Percentiles rank a stretch among this genome's conserved stretches.
Conservation (phyloP, 2,329 filamentous ascomycete genomes). For the Lasiodiplodia sp. region DNA sequence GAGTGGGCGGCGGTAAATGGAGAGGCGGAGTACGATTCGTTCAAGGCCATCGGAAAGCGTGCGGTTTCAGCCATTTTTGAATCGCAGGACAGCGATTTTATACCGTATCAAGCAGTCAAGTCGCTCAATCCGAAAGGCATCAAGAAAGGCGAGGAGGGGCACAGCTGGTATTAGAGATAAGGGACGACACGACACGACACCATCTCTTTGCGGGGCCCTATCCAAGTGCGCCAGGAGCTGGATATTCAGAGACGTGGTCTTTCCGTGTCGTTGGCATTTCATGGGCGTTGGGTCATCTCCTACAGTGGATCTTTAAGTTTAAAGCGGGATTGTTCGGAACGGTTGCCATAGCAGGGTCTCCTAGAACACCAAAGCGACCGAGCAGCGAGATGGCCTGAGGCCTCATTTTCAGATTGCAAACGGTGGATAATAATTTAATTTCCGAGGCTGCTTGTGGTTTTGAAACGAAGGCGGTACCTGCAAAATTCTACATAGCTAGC, state of each 20-base stretch:
- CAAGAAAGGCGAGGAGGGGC: conserved; percentile 61
- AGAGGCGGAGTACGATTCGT: conserved; percentile 60
- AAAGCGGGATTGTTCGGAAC: neutral
- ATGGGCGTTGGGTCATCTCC: neutral
- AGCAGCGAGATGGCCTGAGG: neutral
- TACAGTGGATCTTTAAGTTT: neutral
- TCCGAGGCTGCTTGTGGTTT: neutral
- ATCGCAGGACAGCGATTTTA: conserved; percentile 60
- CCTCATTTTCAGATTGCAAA: neutral
- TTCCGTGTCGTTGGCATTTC: neutral
- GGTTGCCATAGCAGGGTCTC: neutral
- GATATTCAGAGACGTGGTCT: neutral
- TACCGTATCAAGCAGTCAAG: conserved; percentile 65
- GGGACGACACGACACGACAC: neutral
- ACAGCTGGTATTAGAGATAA: conserved; percentile 63
- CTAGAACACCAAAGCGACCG: neutral
- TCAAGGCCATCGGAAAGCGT: conserved; percentile 59
- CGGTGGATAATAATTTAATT: neutral
- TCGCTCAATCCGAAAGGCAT: conserved; percentile 65
- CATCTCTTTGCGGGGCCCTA: neutral
- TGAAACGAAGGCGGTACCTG: neutral
- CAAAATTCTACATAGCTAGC: neutral
- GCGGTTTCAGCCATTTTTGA: conserved; percentile 68
- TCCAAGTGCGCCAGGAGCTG: neutral
- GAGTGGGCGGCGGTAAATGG: conserved; percentile 67